phyloP scores from a whole-genome alignment of 176 grass and related monocot genomes.

The Guadua angustifolia region DNA sequence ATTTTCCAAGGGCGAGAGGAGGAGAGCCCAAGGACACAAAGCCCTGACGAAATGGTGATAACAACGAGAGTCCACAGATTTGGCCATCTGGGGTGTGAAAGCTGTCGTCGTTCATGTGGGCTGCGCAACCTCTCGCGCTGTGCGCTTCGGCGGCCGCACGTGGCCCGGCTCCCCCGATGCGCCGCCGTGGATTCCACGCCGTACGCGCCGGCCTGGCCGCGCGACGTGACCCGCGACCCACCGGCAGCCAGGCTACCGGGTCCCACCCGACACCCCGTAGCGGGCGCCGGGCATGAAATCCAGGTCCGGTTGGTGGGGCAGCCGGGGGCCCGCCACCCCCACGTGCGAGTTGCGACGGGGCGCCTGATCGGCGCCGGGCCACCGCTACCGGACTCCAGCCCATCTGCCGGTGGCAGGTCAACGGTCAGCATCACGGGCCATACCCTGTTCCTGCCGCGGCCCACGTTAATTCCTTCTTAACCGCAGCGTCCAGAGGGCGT shows the following conservation, averaged over 20 bases:
- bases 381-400: neutral
- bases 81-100: slow-evolving; percentile 6
- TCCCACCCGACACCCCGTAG: neutral
- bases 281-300: slow-evolving; percentile 22
- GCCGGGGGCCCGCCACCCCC: slow-evolving; percentile 39
- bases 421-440: slow-evolving; percentile 38
- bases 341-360: slow-evolving; percentile 56
- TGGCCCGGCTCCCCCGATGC: slow-evolving; percentile 26
- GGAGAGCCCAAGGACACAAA: neutral
- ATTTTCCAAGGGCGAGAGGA: slow-evolving; percentile 22
- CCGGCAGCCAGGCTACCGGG: slow-evolving; percentile 26
- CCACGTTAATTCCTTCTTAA: neutral
- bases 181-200: slow-evolving; percentile 46
- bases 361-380: neutral
- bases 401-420: slow-evolving; percentile 17
- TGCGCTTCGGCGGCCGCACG: slow-evolving; percentile 49
- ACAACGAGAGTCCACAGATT: neutral
- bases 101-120: slow-evolving; percentile 27
- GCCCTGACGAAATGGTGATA: neutral
- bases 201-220: slow-evolving; percentile 16
- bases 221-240: slow-evolving; percentile 50
- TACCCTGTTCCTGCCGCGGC: neutral
- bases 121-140: neutral
- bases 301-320: slow-evolving; percentile 53
- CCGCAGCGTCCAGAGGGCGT: neutral